Conservation (phyloP, 306 rosid genomes). For the Pterocarpus macrocarpus region DNA sequence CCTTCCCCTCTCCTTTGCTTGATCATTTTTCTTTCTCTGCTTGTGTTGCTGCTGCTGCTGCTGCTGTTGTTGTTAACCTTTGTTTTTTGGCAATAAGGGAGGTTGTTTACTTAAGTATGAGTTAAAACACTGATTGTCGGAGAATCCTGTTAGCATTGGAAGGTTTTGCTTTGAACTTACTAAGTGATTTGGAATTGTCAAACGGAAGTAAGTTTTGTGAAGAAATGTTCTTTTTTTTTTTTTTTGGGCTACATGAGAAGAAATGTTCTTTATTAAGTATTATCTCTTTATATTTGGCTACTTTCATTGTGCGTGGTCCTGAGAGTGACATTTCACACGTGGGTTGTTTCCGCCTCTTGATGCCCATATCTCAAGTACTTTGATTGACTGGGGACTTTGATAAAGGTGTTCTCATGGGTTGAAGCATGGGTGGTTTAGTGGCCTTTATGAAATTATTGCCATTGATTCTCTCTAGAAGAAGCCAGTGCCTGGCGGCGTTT, state of each 20-base stretch:
- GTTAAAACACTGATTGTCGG: neutral
- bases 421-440: neutral
- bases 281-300: neutral
- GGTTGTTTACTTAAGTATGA: neutral
- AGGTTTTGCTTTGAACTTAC: neutral
- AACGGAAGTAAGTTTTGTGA: neutral
- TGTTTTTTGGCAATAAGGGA: neutral
- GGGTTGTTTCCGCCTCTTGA: neutral
- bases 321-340: neutral
- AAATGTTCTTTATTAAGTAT: too few relatives aligned
- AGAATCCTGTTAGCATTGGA: neutral
- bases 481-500: too few relatives aligned
- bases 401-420: neutral
- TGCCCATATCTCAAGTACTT: neutral
- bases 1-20: neutral
- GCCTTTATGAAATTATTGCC: too few relatives aligned
- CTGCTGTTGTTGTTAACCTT: neutral
- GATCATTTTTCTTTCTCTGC: neutral
- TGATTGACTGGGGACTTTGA: neutral
- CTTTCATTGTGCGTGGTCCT: neutral
- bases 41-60: neutral
- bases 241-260: too few relatives aligned
- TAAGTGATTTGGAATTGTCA: neutral
- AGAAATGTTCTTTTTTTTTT: neutral
- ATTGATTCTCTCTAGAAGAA: too few relatives aligned